These are phyloP conservation scores for Cladophialophora exuberans DNA, from an alignment of 2,329 filamentous ascomycete genomes.

Conservation along the genomic window DNA sequence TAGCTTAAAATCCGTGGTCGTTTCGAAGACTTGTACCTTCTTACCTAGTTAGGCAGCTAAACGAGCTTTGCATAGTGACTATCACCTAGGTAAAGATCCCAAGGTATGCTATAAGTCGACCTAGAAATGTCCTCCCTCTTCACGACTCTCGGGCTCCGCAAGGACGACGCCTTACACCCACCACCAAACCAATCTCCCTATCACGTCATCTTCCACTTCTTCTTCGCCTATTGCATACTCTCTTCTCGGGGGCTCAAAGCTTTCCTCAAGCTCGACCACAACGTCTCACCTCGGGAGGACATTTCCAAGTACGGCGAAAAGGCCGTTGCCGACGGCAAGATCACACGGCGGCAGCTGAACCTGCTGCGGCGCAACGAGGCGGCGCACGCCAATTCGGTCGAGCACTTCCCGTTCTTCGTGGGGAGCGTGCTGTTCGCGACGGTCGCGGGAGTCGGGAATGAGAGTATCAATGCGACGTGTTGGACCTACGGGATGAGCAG, in stretches of 20 bases:
- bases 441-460: slow-evolving; percentile 40
- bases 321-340: slow-evolving; percentile 48
- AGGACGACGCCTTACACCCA: not conserved
- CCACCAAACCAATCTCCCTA: slow-evolving; percentile 36
- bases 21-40: too few relatives aligned
- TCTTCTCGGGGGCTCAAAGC: slow-evolving; percentile 42
- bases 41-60: too few relatives aligned
- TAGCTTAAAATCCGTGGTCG: too few relatives aligned
- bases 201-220: slow-evolving; percentile 45
- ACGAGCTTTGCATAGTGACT: too few relatives aligned
- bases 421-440: slow-evolving; percentile 40
- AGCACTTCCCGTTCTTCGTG: slow-evolving; percentile 40
- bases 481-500: slow-evolving; percentile 43
- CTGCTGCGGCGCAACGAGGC: slow-evolving; percentile 50
- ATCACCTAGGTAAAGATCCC: too few relatives aligned
- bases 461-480: slow-evolving; percentile 43
- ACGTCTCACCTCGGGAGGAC: slow-evolving; percentile 51
- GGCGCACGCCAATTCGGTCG: slow-evolving; percentile 54
- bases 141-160: slow-evolving; percentile 12
- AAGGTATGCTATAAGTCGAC: too few relatives aligned
- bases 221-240: slow-evolving; percentile 43
- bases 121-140: slow-evolving; percentile 16
- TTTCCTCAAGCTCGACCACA: slow-evolving; percentile 48
- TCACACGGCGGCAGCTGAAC: slow-evolving; percentile 47
- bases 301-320: slow-evolving; percentile 49